phyloP scores from a whole-genome alignment of 2,329 filamentous ascomycete species.

The Xylaria arbuscula region DNA sequence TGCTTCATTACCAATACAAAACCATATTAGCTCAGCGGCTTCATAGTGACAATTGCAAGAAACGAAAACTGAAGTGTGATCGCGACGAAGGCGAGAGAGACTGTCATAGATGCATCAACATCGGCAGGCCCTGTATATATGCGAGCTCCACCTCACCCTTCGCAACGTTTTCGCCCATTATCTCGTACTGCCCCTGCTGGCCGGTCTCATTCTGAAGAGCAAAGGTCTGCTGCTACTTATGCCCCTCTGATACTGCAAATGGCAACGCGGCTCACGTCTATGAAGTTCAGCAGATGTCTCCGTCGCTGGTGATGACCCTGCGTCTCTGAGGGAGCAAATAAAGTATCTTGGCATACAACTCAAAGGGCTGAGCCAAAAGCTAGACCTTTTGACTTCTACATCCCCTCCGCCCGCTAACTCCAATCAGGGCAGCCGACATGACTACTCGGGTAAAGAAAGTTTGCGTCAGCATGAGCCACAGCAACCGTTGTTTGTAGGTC shows the following conservation, averaged over 20 bases:
- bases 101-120: conserved; percentile 10
- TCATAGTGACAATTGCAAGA: conserved; percentile 10
- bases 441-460: conserved; percentile 1
- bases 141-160: background rate
- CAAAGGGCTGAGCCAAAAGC: conserved; percentile 9
- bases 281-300: background rate
- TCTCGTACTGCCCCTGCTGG: background rate
- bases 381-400: conserved; percentile 3
- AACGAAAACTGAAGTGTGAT: conserved; percentile 17
- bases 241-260: background rate
- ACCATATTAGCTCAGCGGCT: background rate
- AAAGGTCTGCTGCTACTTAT: background rate
- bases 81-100: conserved; percentile 8
- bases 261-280: background rate
- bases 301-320: background rate
- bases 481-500: conserved; percentile 21
- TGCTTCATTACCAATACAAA: background rate
- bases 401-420: background rate
- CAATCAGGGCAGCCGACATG: background rate
- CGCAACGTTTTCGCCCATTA: background rate
- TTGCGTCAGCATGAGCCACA: conserved; percentile 5
- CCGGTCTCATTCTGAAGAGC: background rate
- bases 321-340: conserved; percentile 7
- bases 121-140: conserved; percentile 7
- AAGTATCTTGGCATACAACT: conserved; percentile 4